phyloP scores from a whole-genome alignment of 495 filamentous ascomycete species.

The Baudoinia panamericana region DNA sequence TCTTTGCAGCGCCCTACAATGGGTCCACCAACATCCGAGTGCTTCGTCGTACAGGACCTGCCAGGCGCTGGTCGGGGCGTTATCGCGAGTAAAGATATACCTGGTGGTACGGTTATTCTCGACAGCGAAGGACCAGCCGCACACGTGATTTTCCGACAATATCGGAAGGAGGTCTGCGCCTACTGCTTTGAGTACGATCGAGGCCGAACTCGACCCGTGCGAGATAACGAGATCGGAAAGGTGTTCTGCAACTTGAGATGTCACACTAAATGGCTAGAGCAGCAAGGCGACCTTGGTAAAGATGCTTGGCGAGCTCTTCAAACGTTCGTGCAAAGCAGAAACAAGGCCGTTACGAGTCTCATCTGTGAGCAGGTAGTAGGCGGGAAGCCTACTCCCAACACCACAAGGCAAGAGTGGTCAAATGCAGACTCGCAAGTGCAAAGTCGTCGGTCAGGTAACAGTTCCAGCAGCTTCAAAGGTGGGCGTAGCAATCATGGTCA shows the following conservation, averaged over 20 bases:
- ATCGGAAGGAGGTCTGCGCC: constrained; percentile 30
- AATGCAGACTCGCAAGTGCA: no score
- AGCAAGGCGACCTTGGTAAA: constrained; percentile 18
- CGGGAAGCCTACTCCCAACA: no score
- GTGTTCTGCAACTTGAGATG: constrained; percentile 25
- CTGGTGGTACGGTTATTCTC: constrained; percentile 18
- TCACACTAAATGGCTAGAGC: constrained; percentile 15
- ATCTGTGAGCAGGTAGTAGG: no score
- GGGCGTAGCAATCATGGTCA: background rate
- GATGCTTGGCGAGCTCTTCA: constrained; percentile 20
- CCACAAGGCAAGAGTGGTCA: background rate
- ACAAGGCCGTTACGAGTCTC: background rate
- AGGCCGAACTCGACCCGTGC: constrained; percentile 21
- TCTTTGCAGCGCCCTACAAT: constrained; percentile 3
- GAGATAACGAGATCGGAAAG: constrained; percentile 20
- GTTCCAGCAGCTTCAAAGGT: background rate
- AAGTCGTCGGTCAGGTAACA: no score
- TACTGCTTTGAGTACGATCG: constrained; percentile 29
- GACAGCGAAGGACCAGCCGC: constrained; percentile 14
- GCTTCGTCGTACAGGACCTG: constrained; percentile 22
- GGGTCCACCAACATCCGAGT: constrained; percentile 11
- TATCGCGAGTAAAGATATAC: constrained; percentile 21
- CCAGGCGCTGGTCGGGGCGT: constrained; percentile 26
- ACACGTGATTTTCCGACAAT: constrained; percentile 25
- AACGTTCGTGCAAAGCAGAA: background rate